phyloP scores from a whole-genome alignment of 1,284 basidiomycete genomes.

The Microbotryum scabiosae region DNA sequence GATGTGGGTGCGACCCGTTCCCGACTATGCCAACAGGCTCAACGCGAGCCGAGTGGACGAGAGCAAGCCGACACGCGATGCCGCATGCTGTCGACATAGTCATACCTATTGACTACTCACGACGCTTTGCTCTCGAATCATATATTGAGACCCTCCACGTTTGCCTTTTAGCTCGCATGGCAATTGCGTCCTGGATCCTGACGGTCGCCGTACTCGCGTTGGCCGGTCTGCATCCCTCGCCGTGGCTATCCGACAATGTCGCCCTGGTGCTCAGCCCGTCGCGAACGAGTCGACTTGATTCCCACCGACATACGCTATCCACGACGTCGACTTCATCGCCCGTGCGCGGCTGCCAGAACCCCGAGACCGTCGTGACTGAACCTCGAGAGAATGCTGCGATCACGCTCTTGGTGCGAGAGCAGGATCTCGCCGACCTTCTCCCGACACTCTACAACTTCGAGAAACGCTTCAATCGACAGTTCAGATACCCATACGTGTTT shows the following conservation, averaged over 20 bases:
- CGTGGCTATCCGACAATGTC: slow-evolving; percentile 4
- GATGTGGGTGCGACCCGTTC: too few relatives aligned
- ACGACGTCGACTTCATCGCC: background rate
- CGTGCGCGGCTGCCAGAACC: slow-evolving; percentile 9
- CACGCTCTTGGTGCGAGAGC: slow-evolving; percentile 26
- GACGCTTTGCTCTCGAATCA: too few relatives aligned
- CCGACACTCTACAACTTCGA: slow-evolving; percentile 33
- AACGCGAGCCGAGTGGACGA: too few relatives aligned
- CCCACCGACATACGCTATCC: background rate
- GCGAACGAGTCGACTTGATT: too few relatives aligned
- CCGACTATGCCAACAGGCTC: too few relatives aligned
- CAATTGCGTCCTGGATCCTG: background rate
- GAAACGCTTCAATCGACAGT: slow-evolving; percentile 27
- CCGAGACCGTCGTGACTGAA: slow-evolving; percentile 2
- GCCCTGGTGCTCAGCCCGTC: slow-evolving; percentile 4
- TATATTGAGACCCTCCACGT: too few relatives aligned
- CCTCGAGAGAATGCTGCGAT: slow-evolving; percentile 26
- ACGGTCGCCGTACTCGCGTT: slow-evolving; percentile 3
- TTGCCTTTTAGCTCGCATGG: too few relatives aligned
- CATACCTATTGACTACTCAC: too few relatives aligned
- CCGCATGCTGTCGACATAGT: too few relatives aligned
- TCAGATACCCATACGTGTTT: slow-evolving; percentile 34
- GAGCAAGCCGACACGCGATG: too few relatives aligned
- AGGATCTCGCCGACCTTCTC: slow-evolving; percentile 26
- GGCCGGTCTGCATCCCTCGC: slow-evolving; percentile 8